Evolutionary conservation across 768 basidiomycete genomes (phyloP).

Genomic region (Termitomyces sp.): DNA sequence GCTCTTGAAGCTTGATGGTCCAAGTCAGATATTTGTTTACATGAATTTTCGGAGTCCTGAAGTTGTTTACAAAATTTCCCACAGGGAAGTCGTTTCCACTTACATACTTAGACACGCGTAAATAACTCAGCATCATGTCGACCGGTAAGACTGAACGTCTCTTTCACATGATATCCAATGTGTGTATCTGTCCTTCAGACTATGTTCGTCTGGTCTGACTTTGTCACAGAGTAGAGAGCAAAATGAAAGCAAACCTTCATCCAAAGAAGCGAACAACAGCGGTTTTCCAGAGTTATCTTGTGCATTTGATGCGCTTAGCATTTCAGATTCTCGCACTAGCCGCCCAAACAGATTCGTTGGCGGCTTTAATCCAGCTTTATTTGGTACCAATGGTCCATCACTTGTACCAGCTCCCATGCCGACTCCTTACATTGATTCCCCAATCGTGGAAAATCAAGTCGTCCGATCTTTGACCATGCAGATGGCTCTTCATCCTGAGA

Average conservation of each 20-base stretch:
- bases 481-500: constrained; percentile 25
- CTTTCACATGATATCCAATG: constrained; percentile 17
- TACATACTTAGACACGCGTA: neutral
- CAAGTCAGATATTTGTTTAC: neutral
- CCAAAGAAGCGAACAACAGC: constrained; percentile 12
- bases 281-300: constrained; percentile 14
- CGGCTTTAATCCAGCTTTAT: constrained; percentile 35
- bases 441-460: constrained; percentile 31
- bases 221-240: neutral
- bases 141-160: constrained; percentile 12
- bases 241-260: neutral
- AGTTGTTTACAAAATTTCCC: neutral
- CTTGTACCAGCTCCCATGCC: constrained; percentile 23
- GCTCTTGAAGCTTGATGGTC: too few species aligned
- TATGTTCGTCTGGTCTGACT: neutral
- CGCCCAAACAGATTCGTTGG: constrained; percentile 34
- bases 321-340: constrained; percentile 9
- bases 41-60: neutral
- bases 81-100: too few species aligned
- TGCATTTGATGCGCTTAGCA: constrained; percentile 21
- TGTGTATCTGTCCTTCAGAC: constrained; percentile 1
- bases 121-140: neutral
- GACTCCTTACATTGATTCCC: constrained; percentile 22
- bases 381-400: constrained; percentile 3
- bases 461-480: constrained; percentile 35